phyloP scores from a whole-genome alignment of 805 yeast species.

The Candida takata region DNA sequence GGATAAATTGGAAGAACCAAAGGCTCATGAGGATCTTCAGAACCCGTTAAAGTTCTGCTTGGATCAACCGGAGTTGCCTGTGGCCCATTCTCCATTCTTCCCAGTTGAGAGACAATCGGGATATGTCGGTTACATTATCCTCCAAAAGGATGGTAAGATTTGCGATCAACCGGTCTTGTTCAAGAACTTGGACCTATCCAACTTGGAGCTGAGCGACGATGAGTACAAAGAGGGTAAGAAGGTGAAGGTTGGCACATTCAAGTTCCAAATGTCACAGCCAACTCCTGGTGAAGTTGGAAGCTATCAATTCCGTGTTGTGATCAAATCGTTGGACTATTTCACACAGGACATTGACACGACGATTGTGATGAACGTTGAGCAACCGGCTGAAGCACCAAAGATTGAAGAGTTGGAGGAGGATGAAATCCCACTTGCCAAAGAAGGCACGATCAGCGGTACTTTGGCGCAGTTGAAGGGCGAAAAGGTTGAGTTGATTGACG shows the following conservation, averaged over 20 bases:
- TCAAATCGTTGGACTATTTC: constrained; percentile 72
- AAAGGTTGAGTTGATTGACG: constrained; percentile 36
- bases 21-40: constrained; percentile 56
- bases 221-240: constrained; percentile 30
- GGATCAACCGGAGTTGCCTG: constrained; percentile 63
- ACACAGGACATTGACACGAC: constrained; percentile 76
- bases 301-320: constrained; percentile 58
- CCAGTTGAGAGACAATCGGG: constrained; percentile 45
- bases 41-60: constrained; percentile 64
- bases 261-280: constrained; percentile 64
- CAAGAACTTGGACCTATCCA: constrained; percentile 45
- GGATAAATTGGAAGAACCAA: constrained; percentile 42
- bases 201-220: constrained; percentile 46
- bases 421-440: constrained; percentile 66
- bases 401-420: constrained; percentile 39
- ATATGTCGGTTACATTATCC: constrained; percentile 65
- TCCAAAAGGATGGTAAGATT: constrained; percentile 75
- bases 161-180: constrained; percentile 59
- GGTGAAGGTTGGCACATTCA: constrained; percentile 60
- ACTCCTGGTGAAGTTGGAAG: constrained; percentile 69
- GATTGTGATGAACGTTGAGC: constrained; percentile 60
- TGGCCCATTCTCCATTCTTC: constrained; percentile 67
- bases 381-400: constrained; percentile 34
- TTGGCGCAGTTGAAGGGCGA: constrained; percentile 64
- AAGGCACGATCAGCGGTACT: constrained; percentile 70